Percentiles rank a stretch among this genome's conserved stretches.
phyloP scores from a whole-genome alignment of 176 grass and related monocot genomes.

The Cymbopogon citratus region DNA sequence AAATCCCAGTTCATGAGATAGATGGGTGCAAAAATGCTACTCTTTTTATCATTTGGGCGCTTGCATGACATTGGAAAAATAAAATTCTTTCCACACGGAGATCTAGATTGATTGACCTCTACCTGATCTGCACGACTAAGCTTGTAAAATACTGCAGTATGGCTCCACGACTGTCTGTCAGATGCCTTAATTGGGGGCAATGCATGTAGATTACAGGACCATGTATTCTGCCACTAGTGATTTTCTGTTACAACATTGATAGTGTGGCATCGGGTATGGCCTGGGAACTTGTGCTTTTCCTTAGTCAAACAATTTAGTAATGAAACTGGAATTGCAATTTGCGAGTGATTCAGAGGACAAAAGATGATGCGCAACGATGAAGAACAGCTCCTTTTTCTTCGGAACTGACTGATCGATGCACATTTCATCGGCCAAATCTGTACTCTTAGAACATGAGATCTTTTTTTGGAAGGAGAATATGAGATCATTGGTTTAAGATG shows the following conservation, averaged over 20 bases:
- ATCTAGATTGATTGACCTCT: slow-evolving; percentile 14
- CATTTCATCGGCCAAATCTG: not conserved
- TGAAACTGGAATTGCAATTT: slow-evolving; percentile 21
- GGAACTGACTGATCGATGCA: not conserved
- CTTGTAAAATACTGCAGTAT: not conserved
- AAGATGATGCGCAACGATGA: not conserved
- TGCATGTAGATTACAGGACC: slow-evolving; percentile 1
- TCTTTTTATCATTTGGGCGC: not conserved
- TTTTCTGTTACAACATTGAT: slow-evolving; percentile 40
- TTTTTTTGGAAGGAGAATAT: not conserved
- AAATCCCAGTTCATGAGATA: not conserved
- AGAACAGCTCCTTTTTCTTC: not conserved
- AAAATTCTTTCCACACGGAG: not conserved
- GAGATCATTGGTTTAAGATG: not conserved
- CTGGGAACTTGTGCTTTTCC: slow-evolving; percentile 11
- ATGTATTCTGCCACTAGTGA: slow-evolving; percentile 10
- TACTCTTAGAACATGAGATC: too few relatives aligned
- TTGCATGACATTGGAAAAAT: not conserved
- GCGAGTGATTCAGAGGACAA: not conserved
- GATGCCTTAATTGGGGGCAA: not conserved
- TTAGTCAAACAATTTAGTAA: slow-evolving; percentile 37
- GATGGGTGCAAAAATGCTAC: too few relatives aligned
- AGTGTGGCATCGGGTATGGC: not conserved
- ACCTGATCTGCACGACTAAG: slow-evolving; percentile 14
- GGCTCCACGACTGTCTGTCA: not conserved